Base-by-base conservation (phyloP, 2,329 filamentous ascomycete genomes). In the Monosporascus sp. region DNA sequence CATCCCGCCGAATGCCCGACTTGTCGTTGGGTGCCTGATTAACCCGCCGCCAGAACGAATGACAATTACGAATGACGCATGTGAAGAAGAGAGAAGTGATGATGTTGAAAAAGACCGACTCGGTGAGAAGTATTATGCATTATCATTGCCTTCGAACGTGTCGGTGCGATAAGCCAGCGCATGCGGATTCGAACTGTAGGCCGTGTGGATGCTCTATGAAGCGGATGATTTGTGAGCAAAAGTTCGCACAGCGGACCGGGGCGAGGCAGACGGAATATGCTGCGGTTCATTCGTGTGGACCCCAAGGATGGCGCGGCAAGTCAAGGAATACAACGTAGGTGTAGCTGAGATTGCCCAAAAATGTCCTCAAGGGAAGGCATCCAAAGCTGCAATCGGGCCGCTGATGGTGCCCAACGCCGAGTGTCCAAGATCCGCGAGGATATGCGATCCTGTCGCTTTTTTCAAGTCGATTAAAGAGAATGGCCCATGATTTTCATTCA, bases 71-170 rank as follows among this genome's bases (percentile, higher is more conserved):
- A 52, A 54, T 52, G 47, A 52, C 53, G 54, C 48, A 57, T 53
- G 55, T 46, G 50, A 57, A 46, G 53, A 54, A 52, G 20, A 53
- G 52, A 52, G 46, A 46, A 31, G 25, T 35, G 48, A 58, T 55
- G 20, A 38, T 24, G 52, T 53, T 5, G 11, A 35, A 11, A 35
- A 35, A 14, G 31, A 14, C 31, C 5, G 31, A 35, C 31, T 35
- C 11, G 4, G 31, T 49, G 48, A 38, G 53, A 44, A 55, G 37
- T 35, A 63, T 63, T 63, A 63, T 60, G 61, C 56, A 63, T 63
- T 63, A 63, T 62, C 56, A 54, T 58, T 52, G 52, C 55, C 51
- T 50, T 39, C 24, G 48, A 45, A 41, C 43, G 48, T 49, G 37
- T 35, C 45, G 25, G 7, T 41, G 49, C 37, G 37, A 15, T n/a